Conservation (phyloP, 441 rosid species). For the Brassica hybrid region DNA sequence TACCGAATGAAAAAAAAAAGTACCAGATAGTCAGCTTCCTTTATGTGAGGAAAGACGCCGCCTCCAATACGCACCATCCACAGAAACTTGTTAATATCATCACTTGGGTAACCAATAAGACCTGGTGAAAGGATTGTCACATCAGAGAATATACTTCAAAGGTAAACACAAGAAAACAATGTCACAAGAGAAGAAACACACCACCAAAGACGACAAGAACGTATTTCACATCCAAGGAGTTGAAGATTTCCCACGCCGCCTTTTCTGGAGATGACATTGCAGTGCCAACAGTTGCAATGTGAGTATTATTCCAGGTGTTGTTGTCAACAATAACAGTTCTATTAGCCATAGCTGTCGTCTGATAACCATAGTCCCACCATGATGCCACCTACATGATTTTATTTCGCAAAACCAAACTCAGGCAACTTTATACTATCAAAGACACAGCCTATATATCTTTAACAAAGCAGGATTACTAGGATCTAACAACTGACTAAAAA, state of each 20-base stretch:
- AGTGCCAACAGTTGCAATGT: slow-evolving; percentile 99
- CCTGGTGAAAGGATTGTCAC: slow-evolving; percentile 53
- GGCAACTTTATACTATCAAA: slow-evolving; percentile 24
- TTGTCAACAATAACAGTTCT: slow-evolving; percentile 99
- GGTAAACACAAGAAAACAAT: slow-evolving; percentile 9
- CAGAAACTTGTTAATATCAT: slow-evolving; percentile 96
- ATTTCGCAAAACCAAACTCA: slow-evolving; percentile 20
- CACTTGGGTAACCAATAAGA: slow-evolving; percentile 98
- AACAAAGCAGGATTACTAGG: slow-evolving; percentile 13
- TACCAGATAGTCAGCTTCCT: slow-evolving; percentile 98
- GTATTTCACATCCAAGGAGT: slow-evolving; percentile 97
- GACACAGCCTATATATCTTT: slow-evolving; percentile 20
- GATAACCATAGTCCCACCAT: slow-evolving; percentile 99
- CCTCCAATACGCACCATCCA: slow-evolving; percentile 99
- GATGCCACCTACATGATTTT: slow-evolving; percentile 86
- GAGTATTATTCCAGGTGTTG: slow-evolving; percentile 99
- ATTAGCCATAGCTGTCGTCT: slow-evolving; percentile 99
- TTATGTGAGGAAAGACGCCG: slow-evolving; percentile 98
- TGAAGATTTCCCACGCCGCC: slow-evolving; percentile 98
- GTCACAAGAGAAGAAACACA: slow-evolving; percentile 47
- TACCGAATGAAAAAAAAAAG: slow-evolving; percentile 1
- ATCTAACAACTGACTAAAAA: slow-evolving; percentile 1
- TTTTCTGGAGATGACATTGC: slow-evolving; percentile 99
- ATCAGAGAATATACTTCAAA: slow-evolving; percentile 46
- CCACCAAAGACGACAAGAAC: slow-evolving; percentile 99